Evolutionary conservation across 306 rosid species (phyloP).

Genomic region (Acacia crassicarpa): DNA sequence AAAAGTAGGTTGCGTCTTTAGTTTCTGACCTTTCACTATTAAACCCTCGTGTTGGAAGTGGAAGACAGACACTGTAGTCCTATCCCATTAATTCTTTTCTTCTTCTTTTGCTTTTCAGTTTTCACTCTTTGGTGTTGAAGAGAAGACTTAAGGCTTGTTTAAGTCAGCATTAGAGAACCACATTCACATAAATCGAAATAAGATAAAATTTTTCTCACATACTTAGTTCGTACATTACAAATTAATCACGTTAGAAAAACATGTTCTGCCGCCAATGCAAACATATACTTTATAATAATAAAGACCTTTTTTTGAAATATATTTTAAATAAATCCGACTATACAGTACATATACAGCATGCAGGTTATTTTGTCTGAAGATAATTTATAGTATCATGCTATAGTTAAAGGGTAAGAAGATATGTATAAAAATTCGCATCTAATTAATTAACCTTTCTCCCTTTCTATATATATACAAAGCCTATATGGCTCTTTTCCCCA

Average conservation of each 20-base stretch:
- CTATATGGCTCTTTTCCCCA: slow-evolving; percentile 21
- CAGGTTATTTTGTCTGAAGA: background rate
- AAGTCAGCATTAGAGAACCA: too few species aligned
- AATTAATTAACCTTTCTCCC: background rate
- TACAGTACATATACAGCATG: background rate
- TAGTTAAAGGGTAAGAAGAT: background rate
- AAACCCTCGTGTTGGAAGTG: slow-evolving; percentile 33
- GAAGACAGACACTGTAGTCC: slow-evolving; percentile 35
- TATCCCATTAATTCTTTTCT: background rate
- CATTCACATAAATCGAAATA: too few species aligned
- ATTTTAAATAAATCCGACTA: background rate
- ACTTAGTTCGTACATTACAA: too few species aligned
- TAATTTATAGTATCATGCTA: background rate
- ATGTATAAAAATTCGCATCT: background rate
- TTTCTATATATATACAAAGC: slow-evolving; percentile 44
- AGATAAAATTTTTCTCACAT: too few species aligned
- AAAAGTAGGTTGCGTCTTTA: slow-evolving; percentile 24
- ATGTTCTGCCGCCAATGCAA: too few species aligned
- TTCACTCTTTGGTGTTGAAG: background rate
- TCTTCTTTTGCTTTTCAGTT: background rate
- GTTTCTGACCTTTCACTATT: slow-evolving; percentile 37
- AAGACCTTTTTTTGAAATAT: background rate
- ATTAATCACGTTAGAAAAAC: too few species aligned
- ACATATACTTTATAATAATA: background rate
- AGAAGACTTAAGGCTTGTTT: too few species aligned